Base-by-base conservation (phyloP, 306 rosid genomes). In the Canavalia ensiformis region DNA sequence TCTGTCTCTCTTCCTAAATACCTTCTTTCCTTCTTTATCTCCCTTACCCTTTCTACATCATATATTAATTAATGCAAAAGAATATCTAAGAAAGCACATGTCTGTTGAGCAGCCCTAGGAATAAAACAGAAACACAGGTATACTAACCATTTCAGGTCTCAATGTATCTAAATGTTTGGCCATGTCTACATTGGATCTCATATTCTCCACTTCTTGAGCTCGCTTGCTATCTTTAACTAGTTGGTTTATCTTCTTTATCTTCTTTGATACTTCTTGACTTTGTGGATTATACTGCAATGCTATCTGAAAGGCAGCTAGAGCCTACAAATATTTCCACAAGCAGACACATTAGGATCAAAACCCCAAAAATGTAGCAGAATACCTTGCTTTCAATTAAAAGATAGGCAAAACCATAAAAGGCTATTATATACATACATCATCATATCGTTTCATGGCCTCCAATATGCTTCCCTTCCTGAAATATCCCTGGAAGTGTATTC, bases 391-490 rank as follows among this genome's bases (percentile, higher is more conserved):
- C 12, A 31, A 55, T 60, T 57, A 81, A 81, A 64, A 41, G 52
- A 12, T 63, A 75, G 54, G 67, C 81, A 69, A 66, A 18, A 18
- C 25, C 25, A 18, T 18, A 18, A 18, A 63, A 75, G 57, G 71
- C 35, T 58, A 73, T 58, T 62, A 30, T 13, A 45, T 50, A 74
- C 87, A 56, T 84, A 94, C 99, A 81, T 96, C 92, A 34, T 96
- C 98, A 52, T 92, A 96, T 80, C 90, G 90, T 73, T 94, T 94
- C 99, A 94, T 85, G 75, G 94, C 97, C 86, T 96, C 99, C 81
- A 96, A 85, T 82, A 96, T 81, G 91, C 99, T 90, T 79, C 98
- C 98, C 88, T 94, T 96, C 88, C 99, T 89, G 90, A 94, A 96
- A 86, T 96, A 77, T 71, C 98, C 98, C 99, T 96, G 90, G 35